phyloP scores from a whole-genome alignment of 768 basidiomycete species.

The Crepidotus variabilis region DNA sequence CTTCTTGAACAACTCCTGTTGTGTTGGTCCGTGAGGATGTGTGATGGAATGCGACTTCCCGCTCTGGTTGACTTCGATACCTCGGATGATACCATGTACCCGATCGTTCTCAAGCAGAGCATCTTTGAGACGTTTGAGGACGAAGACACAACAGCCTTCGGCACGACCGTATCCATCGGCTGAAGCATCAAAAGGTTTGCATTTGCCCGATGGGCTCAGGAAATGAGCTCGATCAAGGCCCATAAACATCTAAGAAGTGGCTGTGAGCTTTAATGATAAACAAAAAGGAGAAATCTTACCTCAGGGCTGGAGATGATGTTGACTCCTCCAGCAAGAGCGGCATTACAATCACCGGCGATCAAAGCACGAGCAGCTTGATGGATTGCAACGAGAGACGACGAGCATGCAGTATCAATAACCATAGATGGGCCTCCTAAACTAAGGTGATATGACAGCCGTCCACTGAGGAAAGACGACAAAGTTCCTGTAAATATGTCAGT shows the following conservation, averaged over 20 bases:
- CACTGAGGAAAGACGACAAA: conserved; percentile 62
- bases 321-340: conserved; percentile 73
- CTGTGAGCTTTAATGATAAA: background rate
- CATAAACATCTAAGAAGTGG: conserved; percentile 52
- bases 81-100: conserved; percentile 66
- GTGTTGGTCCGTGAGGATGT: conserved; percentile 63
- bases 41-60: conserved; percentile 67
- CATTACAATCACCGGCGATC: conserved; percentile 57
- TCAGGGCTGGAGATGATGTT: conserved; percentile 70
- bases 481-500: conserved; percentile 45
- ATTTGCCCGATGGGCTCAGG: conserved; percentile 61
- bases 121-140: conserved; percentile 67
- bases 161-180: conserved; percentile 73
- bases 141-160: conserved; percentile 70
- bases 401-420: conserved; percentile 74
- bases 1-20: conserved; percentile 48
- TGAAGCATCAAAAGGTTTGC: conserved; percentile 65
- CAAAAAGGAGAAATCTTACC: conserved; percentile 33
- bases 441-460: conserved; percentile 68
- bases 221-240: conserved; percentile 70
- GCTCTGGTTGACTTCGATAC: conserved; percentile 70
- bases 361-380: conserved; percentile 69
- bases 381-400: conserved; percentile 63
- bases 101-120: conserved; percentile 64
- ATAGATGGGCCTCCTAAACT: conserved; percentile 67